Evolutionary conservation across 2,329 filamentous ascomycete species (phyloP).

Genomic region (Triangularia setosa): DNA sequence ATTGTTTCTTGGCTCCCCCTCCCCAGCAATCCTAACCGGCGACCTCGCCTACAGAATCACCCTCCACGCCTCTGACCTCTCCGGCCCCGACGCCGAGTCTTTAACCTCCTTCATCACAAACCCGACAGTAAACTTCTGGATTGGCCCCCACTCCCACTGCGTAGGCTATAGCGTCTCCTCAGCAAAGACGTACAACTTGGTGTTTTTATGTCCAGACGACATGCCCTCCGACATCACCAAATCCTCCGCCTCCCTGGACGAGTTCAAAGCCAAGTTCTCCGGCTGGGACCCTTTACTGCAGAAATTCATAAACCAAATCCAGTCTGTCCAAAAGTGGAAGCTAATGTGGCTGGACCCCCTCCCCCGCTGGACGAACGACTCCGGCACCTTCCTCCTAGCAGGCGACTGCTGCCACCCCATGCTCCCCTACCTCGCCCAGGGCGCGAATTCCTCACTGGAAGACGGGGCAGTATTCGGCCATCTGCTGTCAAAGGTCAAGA

Average conservation of each 20-base stretch:
- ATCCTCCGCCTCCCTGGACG: slow-evolving; percentile 50
- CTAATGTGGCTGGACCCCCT: slow-evolving; percentile 52
- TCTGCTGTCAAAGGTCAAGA: slow-evolving; percentile 49
- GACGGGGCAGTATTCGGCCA: slow-evolving; percentile 63
- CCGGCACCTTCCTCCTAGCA: slow-evolving; percentile 47
- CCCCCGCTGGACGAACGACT: slow-evolving; percentile 50
- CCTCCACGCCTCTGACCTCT: slow-evolving; percentile 45
- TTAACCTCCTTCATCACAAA: slow-evolving; percentile 44
- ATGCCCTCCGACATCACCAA: slow-evolving; percentile 44
- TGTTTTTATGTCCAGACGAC: slow-evolving; percentile 44
- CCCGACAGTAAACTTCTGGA: slow-evolving; percentile 51
- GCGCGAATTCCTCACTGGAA: slow-evolving; percentile 63
- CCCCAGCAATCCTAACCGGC: slow-evolving; percentile 48
- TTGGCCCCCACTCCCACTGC: slow-evolving; percentile 49
- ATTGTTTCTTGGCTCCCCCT: slow-evolving; percentile 39
- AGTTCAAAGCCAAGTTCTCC: slow-evolving; percentile 57
- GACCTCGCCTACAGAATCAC: slow-evolving; percentile 54
- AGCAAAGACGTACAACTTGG: slow-evolving; percentile 43
- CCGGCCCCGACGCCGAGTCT: slow-evolving; percentile 41
- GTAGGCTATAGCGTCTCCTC: slow-evolving; percentile 44
- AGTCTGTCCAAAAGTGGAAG: slow-evolving; percentile 65
- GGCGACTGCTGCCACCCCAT: slow-evolving; percentile 63
- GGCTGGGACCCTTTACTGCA: slow-evolving; percentile 60
- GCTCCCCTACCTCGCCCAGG: slow-evolving; percentile 61
- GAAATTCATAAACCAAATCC: slow-evolving; percentile 45